A percentile compares a stretch with the other conserved stretches of the same genome.
Conservation (phyloP, 2,329 filamentous ascomycete species). For the Alternaria gaisen region DNA sequence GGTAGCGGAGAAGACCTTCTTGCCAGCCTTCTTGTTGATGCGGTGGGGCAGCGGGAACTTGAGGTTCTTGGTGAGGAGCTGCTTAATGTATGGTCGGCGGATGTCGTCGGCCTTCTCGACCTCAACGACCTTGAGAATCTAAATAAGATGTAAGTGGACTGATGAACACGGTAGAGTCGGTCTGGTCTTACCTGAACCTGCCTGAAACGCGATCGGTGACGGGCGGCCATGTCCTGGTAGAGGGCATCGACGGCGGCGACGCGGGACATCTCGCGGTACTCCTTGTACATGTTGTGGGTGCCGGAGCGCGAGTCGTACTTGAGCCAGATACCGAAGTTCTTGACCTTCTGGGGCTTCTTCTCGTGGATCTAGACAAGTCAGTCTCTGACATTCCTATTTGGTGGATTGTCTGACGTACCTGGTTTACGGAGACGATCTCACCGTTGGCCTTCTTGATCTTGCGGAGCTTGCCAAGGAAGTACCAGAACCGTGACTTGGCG, state of each 20-base stretch:
- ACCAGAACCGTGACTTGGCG: slow-evolving; percentile 99
- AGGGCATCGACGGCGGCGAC: slow-evolving; percentile 94
- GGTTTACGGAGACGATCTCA: slow-evolving; percentile 97
- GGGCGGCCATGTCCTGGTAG: slow-evolving; percentile 99
- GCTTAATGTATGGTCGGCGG: slow-evolving; percentile 99
- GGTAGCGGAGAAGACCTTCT: slow-evolving; percentile 92
- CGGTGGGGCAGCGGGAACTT: slow-evolving; percentile 99
- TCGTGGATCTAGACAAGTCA: slow-evolving; percentile 78
- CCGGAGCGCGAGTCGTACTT: slow-evolving; percentile 99
- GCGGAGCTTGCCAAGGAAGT: slow-evolving; percentile 98
- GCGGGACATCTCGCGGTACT: slow-evolving; percentile 99
- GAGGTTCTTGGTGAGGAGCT: slow-evolving; percentile 93
- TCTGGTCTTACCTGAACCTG: slow-evolving; percentile 86
- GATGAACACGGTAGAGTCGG: background rate
- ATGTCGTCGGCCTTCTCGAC: slow-evolving; percentile 92
- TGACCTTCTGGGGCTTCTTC: slow-evolving; percentile 99
- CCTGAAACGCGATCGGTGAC: slow-evolving; percentile 97
- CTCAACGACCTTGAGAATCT: slow-evolving; percentile 99
- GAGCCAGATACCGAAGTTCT: slow-evolving; percentile 99
- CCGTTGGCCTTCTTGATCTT: slow-evolving; percentile 99
- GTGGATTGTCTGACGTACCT: slow-evolving; percentile 70
- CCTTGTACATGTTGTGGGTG: slow-evolving; percentile 99
- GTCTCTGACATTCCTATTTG: background rate
- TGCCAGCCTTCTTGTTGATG: slow-evolving; percentile 79
- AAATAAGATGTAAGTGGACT: slow-evolving; percentile 18